A percentile compares a stretch with the other conserved stretches of the same genome.
phyloP scores from a whole-genome alignment of 768 basidiomycete genomes.

The Pluteus cervinus region DNA sequence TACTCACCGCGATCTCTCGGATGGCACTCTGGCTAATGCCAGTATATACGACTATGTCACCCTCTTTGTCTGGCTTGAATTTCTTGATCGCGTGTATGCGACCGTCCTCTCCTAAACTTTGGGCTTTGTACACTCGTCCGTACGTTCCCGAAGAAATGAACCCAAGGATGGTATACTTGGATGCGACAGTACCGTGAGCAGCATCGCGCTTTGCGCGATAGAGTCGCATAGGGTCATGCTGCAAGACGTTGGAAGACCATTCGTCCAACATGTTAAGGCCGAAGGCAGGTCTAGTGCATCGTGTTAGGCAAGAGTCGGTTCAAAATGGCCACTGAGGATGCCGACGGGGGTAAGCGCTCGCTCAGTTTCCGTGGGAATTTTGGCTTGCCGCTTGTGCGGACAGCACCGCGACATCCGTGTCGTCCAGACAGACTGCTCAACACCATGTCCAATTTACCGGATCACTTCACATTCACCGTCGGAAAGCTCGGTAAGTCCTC shows the following conservation, averaged over 20 bases:
- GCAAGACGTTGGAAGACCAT: conserved; percentile 33
- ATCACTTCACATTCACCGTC: conserved; percentile 87
- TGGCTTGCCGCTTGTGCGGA: no score
- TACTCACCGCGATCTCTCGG: conserved; percentile 87
- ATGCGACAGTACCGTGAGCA: conserved; percentile 57
- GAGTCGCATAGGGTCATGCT: conserved; percentile 79
- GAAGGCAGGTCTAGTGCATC: not conserved
- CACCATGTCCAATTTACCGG: conserved; percentile 33
- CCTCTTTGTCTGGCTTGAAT: conserved; percentile 99
- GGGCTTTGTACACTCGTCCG: conserved; percentile 97
- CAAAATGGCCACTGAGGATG: not conserved
- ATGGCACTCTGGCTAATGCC: conserved; percentile 98
- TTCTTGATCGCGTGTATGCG: conserved; percentile 95
- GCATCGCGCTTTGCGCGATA: conserved; percentile 79
- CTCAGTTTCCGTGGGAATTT: no score
- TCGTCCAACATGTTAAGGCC: conserved; percentile 26
- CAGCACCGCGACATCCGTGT: no score
- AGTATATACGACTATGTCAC: conserved; percentile 91
- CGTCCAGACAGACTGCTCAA: no score
- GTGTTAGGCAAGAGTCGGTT: no score
- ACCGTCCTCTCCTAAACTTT: conserved; percentile 63
- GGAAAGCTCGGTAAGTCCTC: conserved; percentile 80
- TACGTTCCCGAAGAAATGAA: conserved; percentile 99
- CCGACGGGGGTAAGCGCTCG: not conserved
- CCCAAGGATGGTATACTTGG: conserved; percentile 88